Conservation (phyloP, 202 grass and related monocot species). For the Setaria viridis region DNA sequence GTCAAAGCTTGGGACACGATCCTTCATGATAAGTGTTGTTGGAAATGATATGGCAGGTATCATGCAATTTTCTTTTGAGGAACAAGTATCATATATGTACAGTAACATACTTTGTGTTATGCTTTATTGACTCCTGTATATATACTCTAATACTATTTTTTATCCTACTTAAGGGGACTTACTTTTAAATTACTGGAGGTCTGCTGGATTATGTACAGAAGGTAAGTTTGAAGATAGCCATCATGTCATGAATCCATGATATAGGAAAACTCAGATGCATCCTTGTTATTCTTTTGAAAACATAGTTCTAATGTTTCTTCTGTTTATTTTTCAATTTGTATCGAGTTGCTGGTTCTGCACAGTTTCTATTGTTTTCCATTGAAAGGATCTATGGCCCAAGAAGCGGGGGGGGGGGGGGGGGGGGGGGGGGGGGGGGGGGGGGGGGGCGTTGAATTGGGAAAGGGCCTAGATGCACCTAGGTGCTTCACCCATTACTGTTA, state of each 20-base stretch:
- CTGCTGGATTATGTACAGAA: slow-evolving; percentile 62
- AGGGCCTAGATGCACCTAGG: too few relatives aligned
- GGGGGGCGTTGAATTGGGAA: too few relatives aligned
- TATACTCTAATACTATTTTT: slow-evolving; percentile 32
- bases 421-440: too few relatives aligned
- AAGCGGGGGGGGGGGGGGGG: too few relatives aligned
- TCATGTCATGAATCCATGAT: slow-evolving; percentile 6
- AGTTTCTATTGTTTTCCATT: background rate
- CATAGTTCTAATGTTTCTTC: background rate
- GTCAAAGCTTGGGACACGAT: slow-evolving; percentile 79
- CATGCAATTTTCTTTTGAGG: background rate
- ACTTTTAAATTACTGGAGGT: slow-evolving; percentile 87
- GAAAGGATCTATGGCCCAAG: too few relatives aligned
- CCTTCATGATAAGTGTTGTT: slow-evolving; percentile 88
- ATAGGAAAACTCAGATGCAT: background rate
- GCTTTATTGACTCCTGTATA: slow-evolving; percentile 15
- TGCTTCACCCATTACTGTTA: background rate
- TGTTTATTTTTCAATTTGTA: slow-evolving; percentile 24
- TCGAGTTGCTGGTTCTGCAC: slow-evolving; percentile 14
- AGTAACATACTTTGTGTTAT: slow-evolving; percentile 32
- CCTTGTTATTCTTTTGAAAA: background rate
- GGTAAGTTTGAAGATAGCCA: slow-evolving; percentile 57
- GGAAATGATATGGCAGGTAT: slow-evolving; percentile 93
- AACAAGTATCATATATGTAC: background rate
- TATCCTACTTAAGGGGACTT: slow-evolving; percentile 64